Percentiles rank a stretch among this genome's conserved stretches.
These are phyloP conservation scores for Spencermartinsiella europaea DNA, from an alignment of 805 yeast genomes.

Conservation along the genomic window DNA sequence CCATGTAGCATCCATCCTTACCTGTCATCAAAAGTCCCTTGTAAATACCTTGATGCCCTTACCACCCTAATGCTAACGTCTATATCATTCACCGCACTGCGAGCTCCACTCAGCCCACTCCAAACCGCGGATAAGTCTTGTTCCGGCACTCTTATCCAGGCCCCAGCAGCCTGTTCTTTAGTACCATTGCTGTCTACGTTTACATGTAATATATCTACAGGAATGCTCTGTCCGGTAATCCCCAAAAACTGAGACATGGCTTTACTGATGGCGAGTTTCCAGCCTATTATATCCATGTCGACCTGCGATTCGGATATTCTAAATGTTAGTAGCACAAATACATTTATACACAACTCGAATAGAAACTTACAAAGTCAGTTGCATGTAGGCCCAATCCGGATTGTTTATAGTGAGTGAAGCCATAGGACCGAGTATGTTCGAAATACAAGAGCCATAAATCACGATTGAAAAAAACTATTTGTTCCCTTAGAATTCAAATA, in stretches of 20 bases:
- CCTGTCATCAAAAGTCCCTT: slow-evolving; percentile 10
- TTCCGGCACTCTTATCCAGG: slow-evolving; percentile 24
- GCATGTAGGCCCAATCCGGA: slow-evolving; percentile 32
- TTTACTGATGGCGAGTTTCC: slow-evolving; percentile 25
- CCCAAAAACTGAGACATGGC: slow-evolving; percentile 27
- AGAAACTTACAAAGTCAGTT: slow-evolving; percentile 22
- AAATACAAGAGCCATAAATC: too few relatives aligned
- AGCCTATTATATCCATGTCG: slow-evolving; percentile 26
- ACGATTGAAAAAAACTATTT: too few relatives aligned
- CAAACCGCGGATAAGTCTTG: slow-evolving; percentile 14
- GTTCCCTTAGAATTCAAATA: too few relatives aligned
- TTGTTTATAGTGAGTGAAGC: slow-evolving; percentile 14
- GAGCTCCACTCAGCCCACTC: slow-evolving; percentile 22
- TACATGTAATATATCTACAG: slow-evolving; percentile 26
- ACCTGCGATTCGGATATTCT: slow-evolving; percentile 10
- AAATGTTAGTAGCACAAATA: too few relatives aligned
- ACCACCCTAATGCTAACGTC: slow-evolving; percentile 19
- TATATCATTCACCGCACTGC: slow-evolving; percentile 4
- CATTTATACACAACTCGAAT: too few relatives aligned
- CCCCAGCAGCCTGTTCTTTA: slow-evolving; percentile 1
- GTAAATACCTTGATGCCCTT: slow-evolving; percentile 19
- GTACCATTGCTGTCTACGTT: not conserved
- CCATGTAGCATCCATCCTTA: too few relatives aligned
- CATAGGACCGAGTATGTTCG: too few relatives aligned
- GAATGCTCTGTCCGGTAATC: slow-evolving; percentile 27